Base-by-base conservation (phyloP, 2,329 filamentous ascomycete genomes). In the Penicillium sp. region DNA sequence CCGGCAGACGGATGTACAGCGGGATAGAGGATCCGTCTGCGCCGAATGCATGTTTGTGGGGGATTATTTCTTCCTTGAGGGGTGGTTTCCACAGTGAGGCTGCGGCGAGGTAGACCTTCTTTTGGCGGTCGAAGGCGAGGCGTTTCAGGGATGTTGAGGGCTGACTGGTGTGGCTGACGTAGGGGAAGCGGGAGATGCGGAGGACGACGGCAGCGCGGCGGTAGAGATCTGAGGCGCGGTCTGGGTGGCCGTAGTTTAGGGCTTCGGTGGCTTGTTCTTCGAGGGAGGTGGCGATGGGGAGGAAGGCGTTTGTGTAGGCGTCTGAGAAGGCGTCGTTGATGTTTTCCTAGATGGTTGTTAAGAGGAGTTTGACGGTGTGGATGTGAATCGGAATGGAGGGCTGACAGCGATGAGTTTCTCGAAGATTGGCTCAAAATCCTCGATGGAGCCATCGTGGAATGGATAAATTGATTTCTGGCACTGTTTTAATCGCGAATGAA, bases 201-300 rank as follows among this genome's bases (percentile, higher is more conserved):
- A 91, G 89, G n/a, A 92, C 82, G 28, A 88, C 87, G 24, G 89
- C 89, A 5, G 88, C 88, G 24, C 90, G 86, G n/a, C 91, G 82
- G 75, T 88, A 91, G 19, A 89, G 81, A 38, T 84, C 84, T 4
- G 84, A 85, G 0, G 89, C 88, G 45, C 82, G 81, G 42, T 81
- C 79, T 4, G 72, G 73, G 60, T 88, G 80, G 30, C 82, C 84
- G 2, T 77, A 73, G 9, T 78, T 69, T 42, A 84, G 78, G 0
- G 84, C 83, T 28, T 81, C 76, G 64, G 85, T 81, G 19, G 84
- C 89, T 44, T 82, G 76, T 1, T 71, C 66, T 6, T 84, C 81
- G 15, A 93, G 83, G 1, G 81, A 75, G 66, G 86, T 82, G 7
- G 89, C 89, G 22, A 83, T 82, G 2, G 87, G 84, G 65, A 90